Evolutionary conservation across 352 stramenopile species (phyloP).

Genomic region (Pythium guiyangense): DNA sequence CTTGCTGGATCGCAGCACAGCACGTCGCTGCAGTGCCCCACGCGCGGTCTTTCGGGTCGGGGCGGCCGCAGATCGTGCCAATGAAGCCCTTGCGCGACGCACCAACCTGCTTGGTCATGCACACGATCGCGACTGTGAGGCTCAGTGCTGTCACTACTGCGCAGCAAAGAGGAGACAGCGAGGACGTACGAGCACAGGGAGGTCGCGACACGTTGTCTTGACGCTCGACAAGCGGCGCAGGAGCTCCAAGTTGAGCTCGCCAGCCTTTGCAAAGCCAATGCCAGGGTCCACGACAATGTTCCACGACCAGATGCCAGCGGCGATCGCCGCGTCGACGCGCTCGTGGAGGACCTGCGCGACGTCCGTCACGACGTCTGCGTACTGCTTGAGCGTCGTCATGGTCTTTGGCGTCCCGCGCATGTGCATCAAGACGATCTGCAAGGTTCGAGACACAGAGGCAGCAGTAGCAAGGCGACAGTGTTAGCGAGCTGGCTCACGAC

Average conservation of each 20-base stretch:
- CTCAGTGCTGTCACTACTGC: no score
- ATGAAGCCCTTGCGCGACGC: slow-evolving; percentile 98
- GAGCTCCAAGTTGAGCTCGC: slow-evolving; percentile 89
- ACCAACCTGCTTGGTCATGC: slow-evolving; percentile 52
- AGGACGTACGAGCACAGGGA: slow-evolving; percentile 47
- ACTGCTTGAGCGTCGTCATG: slow-evolving; percentile 91
- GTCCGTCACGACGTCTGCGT: slow-evolving; percentile 87
- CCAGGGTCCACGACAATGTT: slow-evolving; percentile 95
- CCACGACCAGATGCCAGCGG: slow-evolving; percentile 89
- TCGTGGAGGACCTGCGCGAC: slow-evolving; percentile 80
- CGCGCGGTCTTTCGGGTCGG: slow-evolving; percentile 83
- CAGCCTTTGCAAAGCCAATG: slow-evolving; percentile 97
- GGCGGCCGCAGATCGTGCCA: slow-evolving; percentile 87
- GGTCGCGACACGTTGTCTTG: slow-evolving; percentile 35
- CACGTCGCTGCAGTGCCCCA: slow-evolving; percentile 93
- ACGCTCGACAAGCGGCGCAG: slow-evolving; percentile 72
- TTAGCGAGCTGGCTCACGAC: no score
- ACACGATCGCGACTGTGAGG: not conserved
- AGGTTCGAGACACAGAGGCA: not conserved
- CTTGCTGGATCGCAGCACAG: slow-evolving; percentile 69
- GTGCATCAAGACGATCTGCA: slow-evolving; percentile 95
- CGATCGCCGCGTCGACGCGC: slow-evolving; percentile 70
- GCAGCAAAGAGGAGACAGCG: not conserved
- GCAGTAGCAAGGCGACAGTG: not conserved
- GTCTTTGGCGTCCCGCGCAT: slow-evolving; percentile 96